Evolutionary conservation across 441 rosid genomes (phyloP).

Genomic region (Metrosideros polymorpha): DNA sequence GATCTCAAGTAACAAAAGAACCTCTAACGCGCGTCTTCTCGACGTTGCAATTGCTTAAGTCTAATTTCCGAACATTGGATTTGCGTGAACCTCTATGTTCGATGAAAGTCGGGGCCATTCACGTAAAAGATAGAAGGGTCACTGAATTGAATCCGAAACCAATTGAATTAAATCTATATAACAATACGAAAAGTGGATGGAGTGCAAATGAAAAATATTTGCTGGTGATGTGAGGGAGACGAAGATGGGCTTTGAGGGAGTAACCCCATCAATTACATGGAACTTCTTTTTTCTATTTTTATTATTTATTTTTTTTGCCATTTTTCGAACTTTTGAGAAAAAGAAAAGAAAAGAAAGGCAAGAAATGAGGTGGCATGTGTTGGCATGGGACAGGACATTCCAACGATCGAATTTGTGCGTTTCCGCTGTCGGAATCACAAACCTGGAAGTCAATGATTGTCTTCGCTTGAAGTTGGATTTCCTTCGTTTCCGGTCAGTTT

Average conservation of each 20-base stretch:
- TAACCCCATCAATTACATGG: neutral
- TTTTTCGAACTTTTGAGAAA: neutral
- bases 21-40: too few species aligned
- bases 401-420: neutral
- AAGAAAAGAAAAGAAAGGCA: neutral
- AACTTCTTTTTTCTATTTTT: neutral
- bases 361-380: neutral
- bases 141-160: neutral
- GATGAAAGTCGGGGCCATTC: neutral
- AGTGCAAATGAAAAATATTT: neutral
- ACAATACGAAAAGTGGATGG: neutral
- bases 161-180: neutral
- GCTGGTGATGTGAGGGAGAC: too few species aligned
- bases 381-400: neutral
- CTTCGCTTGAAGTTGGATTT: neutral
- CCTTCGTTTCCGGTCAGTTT: neutral
- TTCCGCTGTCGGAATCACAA: neutral
- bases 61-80: fast-evolving
- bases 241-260: neutral
- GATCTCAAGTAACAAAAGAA: neutral
- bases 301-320: neutral
- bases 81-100: fast-evolving
- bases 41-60: neutral
- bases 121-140: neutral
- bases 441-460: neutral